Evolutionary conservation across 257 asterid species (phyloP).

Genomic region (Solanum ossicruentum): DNA sequence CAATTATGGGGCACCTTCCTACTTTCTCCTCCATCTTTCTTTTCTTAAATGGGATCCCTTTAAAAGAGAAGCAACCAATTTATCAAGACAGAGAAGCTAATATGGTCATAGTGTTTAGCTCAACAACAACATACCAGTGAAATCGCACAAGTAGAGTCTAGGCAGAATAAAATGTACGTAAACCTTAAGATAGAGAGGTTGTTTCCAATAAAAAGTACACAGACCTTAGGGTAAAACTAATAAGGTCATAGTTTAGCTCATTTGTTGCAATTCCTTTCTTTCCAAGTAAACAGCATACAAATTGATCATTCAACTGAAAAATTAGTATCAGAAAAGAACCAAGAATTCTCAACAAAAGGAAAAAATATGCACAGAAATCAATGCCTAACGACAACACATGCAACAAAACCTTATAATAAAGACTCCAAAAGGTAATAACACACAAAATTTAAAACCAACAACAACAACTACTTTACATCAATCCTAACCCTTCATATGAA

Average conservation of each 20-base stretch:
- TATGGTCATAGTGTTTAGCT: not conserved
- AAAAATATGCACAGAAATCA: not conserved
- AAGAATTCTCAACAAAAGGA: not conserved
- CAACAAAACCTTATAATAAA: not conserved
- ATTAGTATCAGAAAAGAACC: not conserved
- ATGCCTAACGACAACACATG: not conserved
- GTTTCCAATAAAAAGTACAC: too few relatives aligned
- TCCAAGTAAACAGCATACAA: not conserved
- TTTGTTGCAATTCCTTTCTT: not conserved
- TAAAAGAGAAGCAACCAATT: not conserved
- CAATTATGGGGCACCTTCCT: not conserved
- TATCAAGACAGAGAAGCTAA: not conserved
- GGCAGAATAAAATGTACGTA: too few relatives aligned
- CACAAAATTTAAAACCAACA: not conserved
- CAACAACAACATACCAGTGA: not conserved
- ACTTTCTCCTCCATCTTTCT: not conserved
- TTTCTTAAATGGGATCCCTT: not conserved
- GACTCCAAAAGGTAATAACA: not conserved
- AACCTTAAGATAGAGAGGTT: too few relatives aligned
- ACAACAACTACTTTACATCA: not conserved
- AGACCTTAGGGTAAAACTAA: not conserved
- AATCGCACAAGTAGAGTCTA: too few relatives aligned
- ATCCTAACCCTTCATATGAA: not conserved
- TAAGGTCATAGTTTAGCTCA: not conserved
- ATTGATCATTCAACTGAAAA: not conserved